phyloP scores from a whole-genome alignment of 352 stramenopile genomes.

The Pythium angustatum region DNA sequence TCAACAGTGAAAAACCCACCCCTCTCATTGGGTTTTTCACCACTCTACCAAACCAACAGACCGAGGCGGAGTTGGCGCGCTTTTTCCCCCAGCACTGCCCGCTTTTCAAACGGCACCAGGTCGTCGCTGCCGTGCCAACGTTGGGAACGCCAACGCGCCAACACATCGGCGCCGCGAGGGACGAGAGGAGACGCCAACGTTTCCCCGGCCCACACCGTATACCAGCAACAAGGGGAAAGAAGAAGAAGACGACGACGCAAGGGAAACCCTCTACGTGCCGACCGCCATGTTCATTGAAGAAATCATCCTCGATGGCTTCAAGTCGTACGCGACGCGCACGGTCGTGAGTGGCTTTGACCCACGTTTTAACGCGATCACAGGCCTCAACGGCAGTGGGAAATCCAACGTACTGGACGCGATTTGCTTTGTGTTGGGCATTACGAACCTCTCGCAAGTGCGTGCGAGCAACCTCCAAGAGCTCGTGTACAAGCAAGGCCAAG shows the following conservation, averaged over 20 bases:
- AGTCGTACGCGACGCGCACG: slow-evolving; percentile 99
- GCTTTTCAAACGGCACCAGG: slow-evolving; percentile 29
- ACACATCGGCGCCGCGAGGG: not conserved
- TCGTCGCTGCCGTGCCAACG: slow-evolving; percentile 12
- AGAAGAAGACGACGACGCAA: slow-evolving; percentile 2
- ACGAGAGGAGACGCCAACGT: too few relatives aligned
- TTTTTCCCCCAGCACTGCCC: slow-evolving; percentile 3
- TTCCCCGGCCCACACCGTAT: not conserved
- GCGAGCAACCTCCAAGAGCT: slow-evolving; percentile 99
- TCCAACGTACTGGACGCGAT: slow-evolving; percentile 99
- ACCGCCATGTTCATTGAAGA: slow-evolving; percentile 98
- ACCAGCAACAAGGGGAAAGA: not conserved
- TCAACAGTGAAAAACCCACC: not conserved
- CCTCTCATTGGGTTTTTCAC: not conserved
- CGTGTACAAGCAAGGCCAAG: slow-evolving; percentile 99
- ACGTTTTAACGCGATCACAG: slow-evolving; percentile 99
- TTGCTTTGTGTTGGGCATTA: slow-evolving; percentile 99
- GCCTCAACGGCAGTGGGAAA: slow-evolving; percentile 99
- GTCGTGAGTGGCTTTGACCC: slow-evolving; percentile 98
- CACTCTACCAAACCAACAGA: too few relatives aligned
- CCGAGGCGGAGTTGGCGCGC: slow-evolving; percentile 28
- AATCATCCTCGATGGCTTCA: slow-evolving; percentile 99
- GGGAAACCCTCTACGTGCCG: slow-evolving; percentile 3
- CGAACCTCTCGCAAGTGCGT: slow-evolving; percentile 98
- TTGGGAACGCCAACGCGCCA: slow-evolving; percentile 6